phyloP scores from a whole-genome alignment of 441 rosid species.

The Geranium incanum region DNA sequence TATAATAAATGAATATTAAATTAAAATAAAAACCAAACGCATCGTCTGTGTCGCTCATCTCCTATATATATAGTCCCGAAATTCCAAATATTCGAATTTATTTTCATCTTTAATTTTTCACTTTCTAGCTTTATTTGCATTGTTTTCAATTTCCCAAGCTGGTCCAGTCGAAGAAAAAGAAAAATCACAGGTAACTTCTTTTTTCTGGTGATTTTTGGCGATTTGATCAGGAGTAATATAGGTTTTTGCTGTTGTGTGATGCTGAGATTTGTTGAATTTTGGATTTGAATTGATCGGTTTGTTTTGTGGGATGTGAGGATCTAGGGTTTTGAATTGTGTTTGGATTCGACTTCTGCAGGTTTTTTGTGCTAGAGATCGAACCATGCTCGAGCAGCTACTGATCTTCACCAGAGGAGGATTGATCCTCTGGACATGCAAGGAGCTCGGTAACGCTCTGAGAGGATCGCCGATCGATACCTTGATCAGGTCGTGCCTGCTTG shows the following conservation, averaged over 20 bases:
- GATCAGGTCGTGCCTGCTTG: slow-evolving; percentile 83
- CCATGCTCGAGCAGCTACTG: slow-evolving; percentile 86
- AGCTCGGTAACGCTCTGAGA: slow-evolving; percentile 78
- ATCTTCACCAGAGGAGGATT: slow-evolving; percentile 92
- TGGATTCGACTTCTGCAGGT: too few relatives aligned
- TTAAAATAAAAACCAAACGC: too few relatives aligned
- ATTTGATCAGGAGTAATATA: too few relatives aligned
- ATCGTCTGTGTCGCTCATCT: neutral
- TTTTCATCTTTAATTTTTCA: neutral
- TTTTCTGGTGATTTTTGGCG: too few relatives aligned
- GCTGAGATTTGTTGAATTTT: neutral
- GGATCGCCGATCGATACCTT: slow-evolving; percentile 93
- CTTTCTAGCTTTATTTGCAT: neutral
- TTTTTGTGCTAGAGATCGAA: neutral
- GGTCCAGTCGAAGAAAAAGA: neutral
- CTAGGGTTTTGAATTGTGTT: neutral
- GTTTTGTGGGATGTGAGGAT: neutral
- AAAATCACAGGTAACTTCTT: neutral
- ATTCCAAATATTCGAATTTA: neutral
- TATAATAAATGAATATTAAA: too few relatives aligned
- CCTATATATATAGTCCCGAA: neutral
- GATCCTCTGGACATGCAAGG: slow-evolving; percentile 96
- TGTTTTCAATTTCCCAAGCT: neutral
- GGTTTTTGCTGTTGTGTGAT: neutral
- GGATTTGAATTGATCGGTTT: neutral